Base-by-base conservation (phyloP, 2,329 filamentous ascomycete species). In the Venturia oleaginea region DNA sequence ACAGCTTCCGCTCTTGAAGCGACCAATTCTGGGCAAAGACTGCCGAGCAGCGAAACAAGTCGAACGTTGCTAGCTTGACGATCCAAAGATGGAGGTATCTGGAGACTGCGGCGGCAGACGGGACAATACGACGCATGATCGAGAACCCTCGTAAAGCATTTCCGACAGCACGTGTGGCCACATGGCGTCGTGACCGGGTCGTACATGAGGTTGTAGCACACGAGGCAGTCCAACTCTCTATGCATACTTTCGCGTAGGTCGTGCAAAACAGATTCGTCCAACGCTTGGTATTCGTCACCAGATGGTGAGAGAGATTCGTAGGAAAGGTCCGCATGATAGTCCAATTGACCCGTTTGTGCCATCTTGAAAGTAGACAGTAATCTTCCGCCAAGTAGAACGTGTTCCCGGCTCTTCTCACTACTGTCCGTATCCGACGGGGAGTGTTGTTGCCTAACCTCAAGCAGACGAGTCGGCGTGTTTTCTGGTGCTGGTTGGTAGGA, bases 161-260 rank as follows among this genome's bases (percentile, higher is more conserved):
- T 83, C 24, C 89, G 86, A 73, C 92, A 97, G 70, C 94, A 93
- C 0, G 91, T 96, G 73, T 97, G 92, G 1, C 92, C 92, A 70
- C 92, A 97, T 1, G 84, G 81, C 0, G 91, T 95, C 0, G 92
- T 96, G 62, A 92, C 79, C 0, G 92, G 91, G 67, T 96, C 89
- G 66, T 91, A 78, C 73, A 93, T 89, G 27, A 95, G 75, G 48
- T 86, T 84, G 73, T 93, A 95, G 76, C 92, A 96, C 65, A 96
- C 86, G 70, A 94, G 90, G 69, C 92, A 97, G 71, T 96, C 91
- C 71, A 95, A 79, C 72, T 96, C 91, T 19, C 80, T 79, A 66
- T 86, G 84, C 3, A 85, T 80, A 1, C 80, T 78, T 32, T 88
- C 83, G 69, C 85, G 85, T 17, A 94, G 72, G 40, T 79, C 80